Percentiles rank a stretch among this genome's conserved stretches.
phyloP scores from a whole-genome alignment of 2,329 filamentous ascomycete genomes.

The Neonectria hederae region DNA sequence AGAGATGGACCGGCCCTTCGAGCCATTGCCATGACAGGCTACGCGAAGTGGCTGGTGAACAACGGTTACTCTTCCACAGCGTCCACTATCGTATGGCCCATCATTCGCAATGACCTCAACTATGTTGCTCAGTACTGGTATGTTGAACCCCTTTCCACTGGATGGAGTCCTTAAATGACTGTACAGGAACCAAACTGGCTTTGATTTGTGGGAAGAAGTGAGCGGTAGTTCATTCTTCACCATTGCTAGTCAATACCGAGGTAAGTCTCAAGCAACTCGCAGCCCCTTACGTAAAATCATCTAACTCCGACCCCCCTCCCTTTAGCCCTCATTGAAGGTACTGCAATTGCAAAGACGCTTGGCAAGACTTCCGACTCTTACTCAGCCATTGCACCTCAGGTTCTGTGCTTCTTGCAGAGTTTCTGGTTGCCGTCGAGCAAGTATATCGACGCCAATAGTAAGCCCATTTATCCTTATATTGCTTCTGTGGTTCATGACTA shows the following conservation, averaged over 20 bases:
- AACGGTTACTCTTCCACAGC: constrained; percentile 71
- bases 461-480: constrained; percentile 29
- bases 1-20: constrained; percentile 81
- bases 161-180: constrained; percentile 3
- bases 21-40: constrained; percentile 76
- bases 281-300: no score
- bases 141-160: constrained; percentile 9
- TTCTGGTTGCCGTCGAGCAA: constrained; percentile 73
- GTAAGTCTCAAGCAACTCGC: constrained; percentile 46
- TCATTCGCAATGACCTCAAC: constrained; percentile 78
- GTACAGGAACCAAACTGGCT: constrained; percentile 65
- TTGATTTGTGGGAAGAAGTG: constrained; percentile 87
- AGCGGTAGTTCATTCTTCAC: constrained; percentile 84
- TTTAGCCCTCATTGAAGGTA: constrained; percentile 71
- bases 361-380: constrained; percentile 69
- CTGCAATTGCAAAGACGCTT: constrained; percentile 69
- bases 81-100: constrained; percentile 71
- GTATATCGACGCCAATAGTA: constrained; percentile 74
- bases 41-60: constrained; percentile 75
- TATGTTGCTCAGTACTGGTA: constrained; percentile 80
- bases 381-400: constrained; percentile 71
- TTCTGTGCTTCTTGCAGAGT: constrained; percentile 77
- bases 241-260: constrained; percentile 72
- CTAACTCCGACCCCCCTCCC: neutral
- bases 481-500: neutral